A percentile compares a stretch with the other conserved stretches of the same genome.
Evolutionary conservation across 1,139 yeast species (phyloP).

Genomic region (Pneumocystis canis): DNA sequence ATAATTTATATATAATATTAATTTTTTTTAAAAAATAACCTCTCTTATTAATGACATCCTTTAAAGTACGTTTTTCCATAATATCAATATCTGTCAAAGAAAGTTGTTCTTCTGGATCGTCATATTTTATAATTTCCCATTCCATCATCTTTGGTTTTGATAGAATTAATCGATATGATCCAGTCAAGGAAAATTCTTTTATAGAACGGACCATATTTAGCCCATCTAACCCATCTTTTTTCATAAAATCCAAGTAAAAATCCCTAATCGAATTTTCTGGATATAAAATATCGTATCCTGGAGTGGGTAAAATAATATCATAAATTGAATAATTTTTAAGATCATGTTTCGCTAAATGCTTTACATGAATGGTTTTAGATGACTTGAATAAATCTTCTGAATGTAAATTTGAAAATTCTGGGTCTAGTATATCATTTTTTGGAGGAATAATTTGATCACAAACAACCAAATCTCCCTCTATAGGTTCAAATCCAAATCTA

Average conservation of each 20-base stretch:
- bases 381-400: conserved; percentile 44
- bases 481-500: conserved; percentile 51
- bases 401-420: conserved; percentile 34
- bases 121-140: conserved; percentile 49
- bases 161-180: conserved; percentile 71
- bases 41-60: conserved; percentile 13
- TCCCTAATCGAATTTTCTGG: conserved; percentile 56
- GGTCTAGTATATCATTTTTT: conserved; percentile 18
- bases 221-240: conserved; percentile 69
- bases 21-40: conserved; percentile 12
- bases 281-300: conserved; percentile 78
- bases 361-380: conserved; percentile 29
- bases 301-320: conserved; percentile 84
- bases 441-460: conserved; percentile 18
- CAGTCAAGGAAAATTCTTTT: conserved; percentile 80
- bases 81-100: conserved; percentile 73
- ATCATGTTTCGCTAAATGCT: conserved; percentile 52
- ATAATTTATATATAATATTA: not conserved
- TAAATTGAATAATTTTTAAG: conserved; percentile 47
- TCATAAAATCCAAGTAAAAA: conserved; percentile 62
- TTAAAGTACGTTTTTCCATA: conserved; percentile 22
- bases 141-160: conserved; percentile 52
- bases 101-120: conserved; percentile 49
- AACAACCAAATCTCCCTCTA: conserved; percentile 67
- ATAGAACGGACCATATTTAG: conserved; percentile 69